Conservation (phyloP, 2,329 filamentous ascomycete genomes). For the Fusarium multiceps region DNA sequence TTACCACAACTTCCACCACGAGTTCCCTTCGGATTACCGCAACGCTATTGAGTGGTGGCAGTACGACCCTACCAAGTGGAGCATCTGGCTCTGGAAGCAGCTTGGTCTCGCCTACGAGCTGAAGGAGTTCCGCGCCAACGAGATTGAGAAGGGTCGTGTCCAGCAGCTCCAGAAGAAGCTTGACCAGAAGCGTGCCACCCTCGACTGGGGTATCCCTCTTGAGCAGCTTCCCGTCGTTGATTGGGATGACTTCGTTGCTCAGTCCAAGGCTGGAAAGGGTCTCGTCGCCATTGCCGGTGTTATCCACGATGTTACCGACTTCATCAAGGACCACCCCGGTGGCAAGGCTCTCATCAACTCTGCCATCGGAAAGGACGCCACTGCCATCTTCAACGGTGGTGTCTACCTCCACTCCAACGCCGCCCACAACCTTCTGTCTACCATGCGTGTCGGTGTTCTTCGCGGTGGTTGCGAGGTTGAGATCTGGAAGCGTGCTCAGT, state of each 20-base stretch:
- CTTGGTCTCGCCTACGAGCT: conserved; percentile 86
- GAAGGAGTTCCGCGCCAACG: conserved; percentile 91
- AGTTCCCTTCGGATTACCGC: conserved; percentile 93
- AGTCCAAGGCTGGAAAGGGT: conserved; percentile 79
- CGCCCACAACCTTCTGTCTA: conserved; percentile 87
- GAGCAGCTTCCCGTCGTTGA: conserved; percentile 87
- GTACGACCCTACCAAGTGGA: conserved; percentile 93
- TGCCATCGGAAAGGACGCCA: conserved; percentile 87
- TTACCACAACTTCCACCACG: conserved; percentile 97
- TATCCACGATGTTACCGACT: conserved; percentile 84
- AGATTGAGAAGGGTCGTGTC: conserved; percentile 90
- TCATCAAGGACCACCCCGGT: conserved; percentile 91
- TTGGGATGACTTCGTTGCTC: conserved; percentile 86
- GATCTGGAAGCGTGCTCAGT: conserved; percentile 90
- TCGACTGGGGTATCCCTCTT: conserved; percentile 88
- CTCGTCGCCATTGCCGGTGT: conserved; percentile 84
- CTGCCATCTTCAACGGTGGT: conserved; percentile 91
- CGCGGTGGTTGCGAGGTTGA: conserved; percentile 89
- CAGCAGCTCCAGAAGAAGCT: conserved; percentile 94
- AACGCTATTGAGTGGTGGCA: conserved; percentile 93
- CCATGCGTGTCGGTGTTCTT: conserved; percentile 88
- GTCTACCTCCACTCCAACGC: conserved; percentile 92
- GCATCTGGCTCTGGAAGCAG: conserved; percentile 86
- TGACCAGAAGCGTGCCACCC: conserved; percentile 82
- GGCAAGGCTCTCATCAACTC: conserved; percentile 87